Base-by-base conservation (phyloP, 2,329 filamentous ascomycete species). In the Paecilomyces variotii region DNA sequence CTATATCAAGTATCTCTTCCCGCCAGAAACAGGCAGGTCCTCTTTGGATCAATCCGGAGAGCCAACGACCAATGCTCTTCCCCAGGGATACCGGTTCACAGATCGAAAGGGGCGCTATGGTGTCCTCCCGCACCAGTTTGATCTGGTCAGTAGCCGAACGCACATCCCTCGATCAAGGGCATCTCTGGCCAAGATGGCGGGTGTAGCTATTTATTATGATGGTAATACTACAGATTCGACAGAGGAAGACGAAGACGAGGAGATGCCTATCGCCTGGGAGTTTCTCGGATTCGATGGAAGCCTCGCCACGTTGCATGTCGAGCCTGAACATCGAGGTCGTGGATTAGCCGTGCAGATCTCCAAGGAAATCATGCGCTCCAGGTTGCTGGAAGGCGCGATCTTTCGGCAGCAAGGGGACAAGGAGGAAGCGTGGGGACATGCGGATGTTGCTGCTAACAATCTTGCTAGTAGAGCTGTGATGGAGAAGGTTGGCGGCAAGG, bases 401-500 rank as follows among this genome's bases (percentile, higher is more conserved):
- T 70, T 68, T 63, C 62, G 35, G 53, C 55, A 53, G 11, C 28
- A 39, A 26, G 59, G 27, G 26, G 57, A 56, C 10, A 59, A 61
- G 5, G 54, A 60, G 4, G 64, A 62, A 2, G 64, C 56, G 12
- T 76, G 70, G 68, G 68, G 67, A n/a, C 74, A 76, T 67, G 66
- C 73, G 2, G 75, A 78, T 58, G 75, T 77, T 53, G 66, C 64
- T 32, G 58, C 62, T 54, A 59, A 59, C 34, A 78, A 78, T 62
- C 35, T 53, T 39, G 67, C 72, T 1, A 78, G 76, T 70, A 65
- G 67, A 19, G 67, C 71, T 52, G 75, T 77, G 25, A 78, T 78
- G 76, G 72, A 76, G 67, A 79, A 78, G 64, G 60, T 77, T 59
- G 76, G 74, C 1, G 76, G 74, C 4, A 55, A 63, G 57, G 59